These are phyloP conservation scores for Rhododendron griersonianum DNA, from an alignment of 148 eudicot species.

Conservation along the genomic window DNA sequence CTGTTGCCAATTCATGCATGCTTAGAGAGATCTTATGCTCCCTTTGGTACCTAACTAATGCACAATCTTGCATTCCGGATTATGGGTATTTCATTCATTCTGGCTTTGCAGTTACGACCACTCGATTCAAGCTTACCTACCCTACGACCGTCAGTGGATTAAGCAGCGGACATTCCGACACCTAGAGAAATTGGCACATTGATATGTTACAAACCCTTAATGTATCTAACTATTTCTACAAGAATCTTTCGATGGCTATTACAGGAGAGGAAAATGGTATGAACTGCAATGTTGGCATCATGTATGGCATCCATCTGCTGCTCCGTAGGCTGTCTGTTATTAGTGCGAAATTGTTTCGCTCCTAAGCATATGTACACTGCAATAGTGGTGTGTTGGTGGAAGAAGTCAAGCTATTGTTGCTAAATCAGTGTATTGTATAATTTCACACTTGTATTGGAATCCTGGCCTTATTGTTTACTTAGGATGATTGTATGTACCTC, in stretches of 20 bases:
- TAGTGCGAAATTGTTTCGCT: not conserved
- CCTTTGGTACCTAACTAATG: not conserved
- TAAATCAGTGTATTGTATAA: not conserved
- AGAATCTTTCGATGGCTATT: not conserved
- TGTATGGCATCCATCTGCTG: not conserved
- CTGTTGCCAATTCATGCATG: not conserved
- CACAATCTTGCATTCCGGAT: not conserved
- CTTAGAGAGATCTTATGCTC: not conserved
- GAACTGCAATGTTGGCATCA: not conserved
- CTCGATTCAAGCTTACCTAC: slow-evolving; percentile 76
- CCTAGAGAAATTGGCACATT: slow-evolving; percentile 65
- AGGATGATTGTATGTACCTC: not conserved
- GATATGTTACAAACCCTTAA: not conserved
- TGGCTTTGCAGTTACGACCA: slow-evolving; percentile 65
- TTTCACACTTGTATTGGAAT: not conserved
- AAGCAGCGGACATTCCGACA: slow-evolving; percentile 69
- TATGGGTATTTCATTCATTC: slow-evolving; percentile 2
- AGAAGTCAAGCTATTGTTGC: not conserved
- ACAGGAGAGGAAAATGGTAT: not conserved
- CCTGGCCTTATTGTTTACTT: not conserved
- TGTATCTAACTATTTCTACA: not conserved
- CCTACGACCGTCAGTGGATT: slow-evolving; percentile 92
- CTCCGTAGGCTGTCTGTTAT: not conserved
- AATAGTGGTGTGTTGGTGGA: not conserved
- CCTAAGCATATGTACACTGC: not conserved